phyloP scores from a whole-genome alignment of 257 asterid species.

The Datura wrightii region DNA sequence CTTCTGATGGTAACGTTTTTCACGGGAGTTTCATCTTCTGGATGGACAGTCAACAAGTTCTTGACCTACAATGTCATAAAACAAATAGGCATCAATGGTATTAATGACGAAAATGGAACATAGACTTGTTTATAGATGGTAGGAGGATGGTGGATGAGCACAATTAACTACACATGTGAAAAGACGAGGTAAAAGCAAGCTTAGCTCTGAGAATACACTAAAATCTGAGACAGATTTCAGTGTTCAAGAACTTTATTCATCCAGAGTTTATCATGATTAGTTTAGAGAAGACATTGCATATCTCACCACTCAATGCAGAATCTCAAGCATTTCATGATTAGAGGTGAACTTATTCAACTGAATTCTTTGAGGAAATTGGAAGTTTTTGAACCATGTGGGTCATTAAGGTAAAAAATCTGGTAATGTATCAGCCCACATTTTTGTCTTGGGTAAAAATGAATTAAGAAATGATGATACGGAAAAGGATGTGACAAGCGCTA shows the following conservation, averaged over 20 bases:
- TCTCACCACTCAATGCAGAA: neutral
- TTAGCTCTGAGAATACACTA: neutral
- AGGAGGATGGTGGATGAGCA: neutral
- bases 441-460: slow-evolving; percentile 12
- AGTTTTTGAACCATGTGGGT: neutral
- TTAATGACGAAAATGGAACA: neutral
- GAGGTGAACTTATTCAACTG: neutral
- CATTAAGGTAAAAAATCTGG: neutral
- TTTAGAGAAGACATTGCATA: neutral
- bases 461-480: neutral
- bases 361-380: slow-evolving; percentile 11
- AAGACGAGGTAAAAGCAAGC: neutral
- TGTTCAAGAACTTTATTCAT: neutral
- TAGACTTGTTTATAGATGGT: neutral
- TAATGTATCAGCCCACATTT: neutral
- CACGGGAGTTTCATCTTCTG: slow-evolving; percentile 79
- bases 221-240: neutral
- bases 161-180: neutral
- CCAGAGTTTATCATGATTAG: neutral
- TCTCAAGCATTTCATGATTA: neutral
- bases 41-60: slow-evolving; percentile 78
- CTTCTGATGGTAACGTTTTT: slow-evolving; percentile 83
- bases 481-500: neutral
- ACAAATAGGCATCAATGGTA: neutral
- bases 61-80: slow-evolving; percentile 57